Percentiles rank a stretch among this genome's conserved stretches.
Conservation (phyloP, 305 asterid genomes). For the Ruellia speciosa region DNA sequence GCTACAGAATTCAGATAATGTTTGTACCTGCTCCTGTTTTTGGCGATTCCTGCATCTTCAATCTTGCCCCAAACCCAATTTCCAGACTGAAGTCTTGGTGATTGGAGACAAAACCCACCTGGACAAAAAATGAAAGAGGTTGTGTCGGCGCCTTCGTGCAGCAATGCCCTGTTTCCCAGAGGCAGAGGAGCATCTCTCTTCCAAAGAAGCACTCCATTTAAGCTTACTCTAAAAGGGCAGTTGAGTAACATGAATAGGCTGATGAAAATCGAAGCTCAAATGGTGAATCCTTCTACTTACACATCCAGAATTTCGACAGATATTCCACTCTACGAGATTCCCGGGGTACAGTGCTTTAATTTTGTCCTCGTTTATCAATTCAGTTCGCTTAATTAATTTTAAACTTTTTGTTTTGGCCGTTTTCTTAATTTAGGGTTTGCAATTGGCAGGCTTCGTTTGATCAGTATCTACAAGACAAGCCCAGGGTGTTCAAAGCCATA, state of each 20-base stretch:
- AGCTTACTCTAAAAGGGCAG: not conserved
- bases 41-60: too few relatives aligned
- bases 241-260: not conserved
- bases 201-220: not conserved
- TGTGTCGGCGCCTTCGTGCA: not conserved
- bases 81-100: not conserved
- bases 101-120: not conserved
- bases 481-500: slow-evolving; percentile 79
- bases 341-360: slow-evolving; percentile 41
- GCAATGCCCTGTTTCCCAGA: not conserved
- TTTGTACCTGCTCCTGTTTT: too few relatives aligned
- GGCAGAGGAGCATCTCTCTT: too few relatives aligned
- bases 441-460: slow-evolving; percentile 70
- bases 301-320: slow-evolving; percentile 66
- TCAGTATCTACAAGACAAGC: slow-evolving; percentile 71
- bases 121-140: not conserved
- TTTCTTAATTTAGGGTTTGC: slow-evolving; percentile 16
- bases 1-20: too few relatives aligned
- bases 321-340: slow-evolving; percentile 57
- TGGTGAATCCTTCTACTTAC: slow-evolving; percentile 57
- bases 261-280: slow-evolving; percentile 14
- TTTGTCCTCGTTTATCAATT: not conserved
- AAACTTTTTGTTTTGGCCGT: slow-evolving; percentile 1
- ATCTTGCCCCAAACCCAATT: too few relatives aligned
- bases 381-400: not conserved